Evolutionary conservation across 805 yeast species (phyloP).

Genomic region (Barnettozyma sucrosica): DNA sequence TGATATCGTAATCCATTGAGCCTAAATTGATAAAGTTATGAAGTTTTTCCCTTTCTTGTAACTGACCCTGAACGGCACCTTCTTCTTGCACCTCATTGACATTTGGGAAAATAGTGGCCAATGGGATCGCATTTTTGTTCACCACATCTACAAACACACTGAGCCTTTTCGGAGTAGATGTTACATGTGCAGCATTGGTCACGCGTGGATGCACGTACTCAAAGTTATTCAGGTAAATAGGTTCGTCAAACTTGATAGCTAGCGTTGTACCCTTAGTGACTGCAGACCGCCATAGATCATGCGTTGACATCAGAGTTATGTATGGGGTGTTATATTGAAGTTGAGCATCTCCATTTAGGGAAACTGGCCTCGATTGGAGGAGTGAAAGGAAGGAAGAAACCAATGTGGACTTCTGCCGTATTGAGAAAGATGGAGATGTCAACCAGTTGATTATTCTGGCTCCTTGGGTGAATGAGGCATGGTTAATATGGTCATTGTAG

Average conservation of each 20-base stretch:
- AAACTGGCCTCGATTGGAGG: background rate
- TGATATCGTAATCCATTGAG: slow-evolving; percentile 24
- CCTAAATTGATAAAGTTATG: slow-evolving; percentile 23
- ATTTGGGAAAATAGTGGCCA: background rate
- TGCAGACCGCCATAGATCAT: slow-evolving; percentile 24
- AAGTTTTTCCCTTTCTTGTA: background rate
- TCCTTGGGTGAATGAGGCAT: slow-evolving; percentile 31
- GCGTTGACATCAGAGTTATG: slow-evolving; percentile 17
- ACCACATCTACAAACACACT: slow-evolving; percentile 21
- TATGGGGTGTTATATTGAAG: slow-evolving; percentile 14
- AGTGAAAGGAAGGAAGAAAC: background rate
- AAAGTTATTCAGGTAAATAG: slow-evolving; percentile 32
- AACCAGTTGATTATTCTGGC: slow-evolving; percentile 32
- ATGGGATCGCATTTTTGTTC: background rate
- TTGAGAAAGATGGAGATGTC: slow-evolving; percentile 29
- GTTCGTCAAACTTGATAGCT: slow-evolving; percentile 34
- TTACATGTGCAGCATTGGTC: slow-evolving; percentile 32
- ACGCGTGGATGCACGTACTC: slow-evolving; percentile 33
- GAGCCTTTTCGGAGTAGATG: slow-evolving; percentile 34
- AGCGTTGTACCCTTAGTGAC: slow-evolving; percentile 15
- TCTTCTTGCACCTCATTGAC: slow-evolving; percentile 18
- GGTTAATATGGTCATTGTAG: slow-evolving; percentile 27
- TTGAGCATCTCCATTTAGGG: background rate
- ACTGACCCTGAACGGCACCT: background rate
- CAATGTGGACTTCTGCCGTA: slow-evolving; percentile 10